Evolutionary conservation across 805 yeast species (phyloP).

Genomic region (Debaryomyces hansenii): DNA sequence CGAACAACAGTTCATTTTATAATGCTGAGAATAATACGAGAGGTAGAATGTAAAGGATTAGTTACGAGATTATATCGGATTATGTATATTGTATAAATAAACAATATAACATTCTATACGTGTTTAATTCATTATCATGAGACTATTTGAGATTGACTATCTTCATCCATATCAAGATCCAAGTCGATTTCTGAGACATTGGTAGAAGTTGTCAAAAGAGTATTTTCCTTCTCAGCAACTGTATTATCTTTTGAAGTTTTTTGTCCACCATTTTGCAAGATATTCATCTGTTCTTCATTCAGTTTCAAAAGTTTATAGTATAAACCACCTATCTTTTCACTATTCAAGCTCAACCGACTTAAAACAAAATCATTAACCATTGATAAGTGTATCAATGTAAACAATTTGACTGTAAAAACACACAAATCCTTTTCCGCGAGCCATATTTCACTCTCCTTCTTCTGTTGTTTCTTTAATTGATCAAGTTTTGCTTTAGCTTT

Average conservation of each 20-base stretch:
- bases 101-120: not conserved
- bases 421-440: slow-evolving; percentile 41
- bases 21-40: not conserved
- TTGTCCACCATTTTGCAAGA: not conserved
- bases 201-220: not conserved
- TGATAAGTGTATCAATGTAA: slow-evolving; percentile 31
- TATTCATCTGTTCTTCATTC: slow-evolving; percentile 9
- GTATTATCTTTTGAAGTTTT: not conserved
- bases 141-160: not conserved
- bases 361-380: slow-evolving; percentile 24
- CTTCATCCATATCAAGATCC: not conserved
- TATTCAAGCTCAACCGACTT: slow-evolving; percentile 39
- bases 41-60: too few species aligned
- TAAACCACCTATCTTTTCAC: slow-evolving; percentile 33
- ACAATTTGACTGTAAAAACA: slow-evolving; percentile 40
- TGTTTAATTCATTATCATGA: not conserved
- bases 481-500: slow-evolving; percentile 1
- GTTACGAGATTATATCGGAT: not conserved
- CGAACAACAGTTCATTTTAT: not conserved
- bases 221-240: not conserved
- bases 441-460: slow-evolving; percentile 25
- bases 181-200: not conserved
- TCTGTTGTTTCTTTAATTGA: not conserved
- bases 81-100: not conserved
- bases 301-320: slow-evolving; percentile 23